phyloP scores from a whole-genome alignment of 1,284 basidiomycete species.

The Hymenochaete sp. region DNA sequence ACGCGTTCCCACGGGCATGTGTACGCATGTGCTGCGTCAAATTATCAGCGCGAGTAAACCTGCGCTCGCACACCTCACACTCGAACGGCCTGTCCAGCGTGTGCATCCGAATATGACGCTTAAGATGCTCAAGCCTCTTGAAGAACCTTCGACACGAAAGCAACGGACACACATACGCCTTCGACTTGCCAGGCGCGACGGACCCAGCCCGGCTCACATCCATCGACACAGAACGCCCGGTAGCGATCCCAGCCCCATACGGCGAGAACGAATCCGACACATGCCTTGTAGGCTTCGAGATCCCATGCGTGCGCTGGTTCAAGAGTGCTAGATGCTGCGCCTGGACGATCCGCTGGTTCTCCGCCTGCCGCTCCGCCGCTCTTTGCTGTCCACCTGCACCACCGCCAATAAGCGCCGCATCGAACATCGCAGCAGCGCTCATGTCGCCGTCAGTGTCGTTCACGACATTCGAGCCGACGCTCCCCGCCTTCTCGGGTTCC shows the following conservation, averaged over 20 bases:
- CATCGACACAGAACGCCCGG: too few species aligned
- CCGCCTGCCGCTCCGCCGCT: conserved; percentile 11
- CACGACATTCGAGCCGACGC: conserved; percentile 17
- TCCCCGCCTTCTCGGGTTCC: conserved; percentile 14
- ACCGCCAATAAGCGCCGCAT: conserved; percentile 37
- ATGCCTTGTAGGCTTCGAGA: conserved; percentile 5
- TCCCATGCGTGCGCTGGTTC: conserved; percentile 7
- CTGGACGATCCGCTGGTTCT: conserved; percentile 16
- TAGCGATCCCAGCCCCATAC: background rate
- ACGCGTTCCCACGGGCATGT: conserved; percentile 46
- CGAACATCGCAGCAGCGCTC: conserved; percentile 57
- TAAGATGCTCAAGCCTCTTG: conserved; percentile 85
- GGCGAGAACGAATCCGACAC: background rate
- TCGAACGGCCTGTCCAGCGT: conserved; percentile 78
- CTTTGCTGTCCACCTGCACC: conserved; percentile 2
- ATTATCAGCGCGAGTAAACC: conserved; percentile 81
- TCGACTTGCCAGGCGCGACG: conserved; percentile 34
- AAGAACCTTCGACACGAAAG: conserved; percentile 76
- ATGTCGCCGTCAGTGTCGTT: conserved; percentile 29
- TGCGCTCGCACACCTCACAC: conserved; percentile 66
- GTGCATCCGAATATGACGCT: conserved; percentile 82
- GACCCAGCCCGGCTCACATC: background rate
- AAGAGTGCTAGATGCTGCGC: conserved; percentile 14
- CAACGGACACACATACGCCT: conserved; percentile 71
- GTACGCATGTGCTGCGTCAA: conserved; percentile 76